Percentiles rank a stretch among this genome's conserved stretches.
phyloP scores from a whole-genome alignment of 305 asterid genomes.

The Solanum hybrid region DNA sequence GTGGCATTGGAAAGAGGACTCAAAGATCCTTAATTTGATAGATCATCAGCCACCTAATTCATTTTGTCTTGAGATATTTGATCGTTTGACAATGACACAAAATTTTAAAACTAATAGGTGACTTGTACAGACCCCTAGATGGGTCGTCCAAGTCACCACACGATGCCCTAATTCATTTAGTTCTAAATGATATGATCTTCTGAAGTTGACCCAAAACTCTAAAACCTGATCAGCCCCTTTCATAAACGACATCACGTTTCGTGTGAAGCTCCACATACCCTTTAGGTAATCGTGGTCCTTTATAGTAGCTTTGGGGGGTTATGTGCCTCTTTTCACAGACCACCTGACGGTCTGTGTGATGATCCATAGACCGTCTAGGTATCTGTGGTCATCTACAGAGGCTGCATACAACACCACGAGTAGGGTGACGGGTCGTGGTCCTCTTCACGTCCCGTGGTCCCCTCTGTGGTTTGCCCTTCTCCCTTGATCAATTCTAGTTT shows the following conservation, averaged over 20 bases:
- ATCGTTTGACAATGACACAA: not conserved
- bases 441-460: not conserved
- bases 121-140: too few relatives aligned
- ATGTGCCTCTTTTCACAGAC: not conserved
- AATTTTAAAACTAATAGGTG: too few relatives aligned
- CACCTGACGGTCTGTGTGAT: not conserved
- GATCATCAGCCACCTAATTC: not conserved
- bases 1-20: not conserved
- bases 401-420: not conserved
- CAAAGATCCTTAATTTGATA: not conserved
- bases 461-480: not conserved
- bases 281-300: not conserved
- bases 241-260: too few relatives aligned
- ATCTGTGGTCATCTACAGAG: not conserved
- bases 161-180: not conserved
- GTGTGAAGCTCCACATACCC: not conserved
- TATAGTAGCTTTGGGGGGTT: not conserved
- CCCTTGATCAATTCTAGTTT: not conserved
- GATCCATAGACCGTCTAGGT: not conserved
- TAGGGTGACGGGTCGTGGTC: not conserved
- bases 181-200: too few relatives aligned
- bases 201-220: too few relatives aligned
- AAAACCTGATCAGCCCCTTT: too few relatives aligned
- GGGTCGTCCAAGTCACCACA: too few relatives aligned
- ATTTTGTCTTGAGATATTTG: not conserved